Evolutionary conservation across 164 flowering plant species (phyloP).

Genomic region (Magnolia sinica): DNA sequence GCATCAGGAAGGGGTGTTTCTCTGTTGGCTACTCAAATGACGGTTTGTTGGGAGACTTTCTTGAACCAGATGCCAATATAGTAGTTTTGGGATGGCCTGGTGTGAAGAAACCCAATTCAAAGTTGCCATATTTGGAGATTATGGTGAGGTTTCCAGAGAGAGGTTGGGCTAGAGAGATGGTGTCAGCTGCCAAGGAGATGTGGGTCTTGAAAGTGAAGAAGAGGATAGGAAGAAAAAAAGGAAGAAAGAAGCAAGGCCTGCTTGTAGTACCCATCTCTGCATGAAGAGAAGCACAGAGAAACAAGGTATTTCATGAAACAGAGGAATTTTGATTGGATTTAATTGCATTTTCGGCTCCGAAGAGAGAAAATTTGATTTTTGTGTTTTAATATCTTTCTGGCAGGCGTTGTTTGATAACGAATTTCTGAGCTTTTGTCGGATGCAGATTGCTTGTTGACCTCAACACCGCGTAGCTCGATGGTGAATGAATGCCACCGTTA

Average conservation of each 20-base stretch:
- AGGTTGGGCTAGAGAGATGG: slow-evolving; percentile 21
- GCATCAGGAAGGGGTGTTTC: slow-evolving; percentile 12
- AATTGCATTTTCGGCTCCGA: no score
- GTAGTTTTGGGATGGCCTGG: slow-evolving; percentile 18
- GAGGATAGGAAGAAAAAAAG: not conserved
- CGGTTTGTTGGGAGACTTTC: slow-evolving; percentile 1
- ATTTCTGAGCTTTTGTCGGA: no score
- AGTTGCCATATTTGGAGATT: slow-evolving; percentile 11
- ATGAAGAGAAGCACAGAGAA: no score
- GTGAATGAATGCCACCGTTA: no score
- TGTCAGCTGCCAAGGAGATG: slow-evolving; percentile 11
- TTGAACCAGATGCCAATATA: slow-evolving; percentile 29
- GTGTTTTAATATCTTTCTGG: no score
- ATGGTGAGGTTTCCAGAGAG: slow-evolving; percentile 21
- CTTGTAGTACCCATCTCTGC: no score
- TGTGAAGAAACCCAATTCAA: slow-evolving; percentile 22
- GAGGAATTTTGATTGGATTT: no score
- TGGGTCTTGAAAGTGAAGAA: slow-evolving; percentile 1
- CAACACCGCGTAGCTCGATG: no score
- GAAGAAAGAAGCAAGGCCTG: not conserved
- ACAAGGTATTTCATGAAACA: no score
- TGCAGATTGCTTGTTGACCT: no score
- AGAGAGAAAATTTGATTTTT: no score
- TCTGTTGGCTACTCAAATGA: slow-evolving; percentile 30
- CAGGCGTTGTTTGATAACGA: no score